These are phyloP conservation scores for Pinus albicaulis DNA, from an alignment of 75 land plant genomes.

Conservation along the genomic window DNA sequence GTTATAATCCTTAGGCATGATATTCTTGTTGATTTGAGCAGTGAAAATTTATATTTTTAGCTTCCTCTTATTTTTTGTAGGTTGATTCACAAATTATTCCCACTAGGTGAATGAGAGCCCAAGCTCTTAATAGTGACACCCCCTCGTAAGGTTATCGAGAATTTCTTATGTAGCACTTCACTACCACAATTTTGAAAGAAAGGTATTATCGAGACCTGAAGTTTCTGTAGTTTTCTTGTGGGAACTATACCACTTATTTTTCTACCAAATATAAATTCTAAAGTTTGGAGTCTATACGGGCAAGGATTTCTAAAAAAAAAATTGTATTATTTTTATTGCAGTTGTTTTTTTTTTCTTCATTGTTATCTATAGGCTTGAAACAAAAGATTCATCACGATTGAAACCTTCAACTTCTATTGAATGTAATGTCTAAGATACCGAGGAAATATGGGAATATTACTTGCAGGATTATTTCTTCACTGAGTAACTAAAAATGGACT, in stretches of 20 bases:
- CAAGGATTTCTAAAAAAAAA: neutral
- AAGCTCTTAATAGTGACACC: constrained; percentile 60
- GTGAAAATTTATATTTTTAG: neutral
- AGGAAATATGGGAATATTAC: neutral
- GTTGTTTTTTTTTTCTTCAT: neutral
- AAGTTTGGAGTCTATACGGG: neutral
- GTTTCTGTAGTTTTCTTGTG: neutral
- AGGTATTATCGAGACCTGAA: neutral
- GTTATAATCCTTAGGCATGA: too few relatives aligned
- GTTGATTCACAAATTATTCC: constrained; percentile 66
- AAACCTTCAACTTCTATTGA: neutral
- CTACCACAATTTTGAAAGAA: constrained; percentile 2
- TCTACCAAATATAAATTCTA: neutral
- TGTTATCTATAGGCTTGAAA: neutral
- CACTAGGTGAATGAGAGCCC: constrained; percentile 41
- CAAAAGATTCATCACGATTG: neutral
- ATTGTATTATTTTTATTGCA: neutral
- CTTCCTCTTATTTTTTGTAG: constrained; percentile 25
- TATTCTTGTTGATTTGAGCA: neutral
- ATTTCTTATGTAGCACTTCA: constrained; percentile 8
- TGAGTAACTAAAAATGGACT: neutral
- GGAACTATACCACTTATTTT: neutral
- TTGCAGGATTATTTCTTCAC: neutral
- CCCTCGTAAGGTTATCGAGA: constrained; percentile 35
- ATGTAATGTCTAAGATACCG: neutral